Percentiles rank a stretch among this genome's conserved stretches.
Conservation (phyloP, 768 basidiomycete species). For the Sistotremastrum niveocremeum region DNA sequence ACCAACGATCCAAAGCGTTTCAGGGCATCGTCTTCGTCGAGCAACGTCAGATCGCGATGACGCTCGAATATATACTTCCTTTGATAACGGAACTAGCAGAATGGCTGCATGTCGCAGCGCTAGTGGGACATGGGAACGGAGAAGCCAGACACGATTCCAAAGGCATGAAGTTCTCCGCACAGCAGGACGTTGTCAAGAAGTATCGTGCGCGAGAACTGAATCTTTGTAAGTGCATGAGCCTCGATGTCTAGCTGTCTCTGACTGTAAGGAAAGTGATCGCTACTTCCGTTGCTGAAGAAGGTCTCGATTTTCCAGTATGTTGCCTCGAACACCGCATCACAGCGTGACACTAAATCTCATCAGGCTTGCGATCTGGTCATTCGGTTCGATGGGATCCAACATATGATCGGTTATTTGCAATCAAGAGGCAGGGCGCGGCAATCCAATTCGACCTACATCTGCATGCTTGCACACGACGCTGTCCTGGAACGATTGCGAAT, state of each 20-base stretch:
- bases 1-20: constrained; percentile 40
- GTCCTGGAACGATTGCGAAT: constrained; percentile 40
- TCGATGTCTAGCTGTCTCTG: not conserved
- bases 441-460: constrained; percentile 59
- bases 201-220: constrained; percentile 60
- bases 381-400: constrained; percentile 70
- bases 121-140: constrained; percentile 57
- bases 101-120: constrained; percentile 44
- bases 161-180: constrained; percentile 38
- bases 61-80: constrained; percentile 51
- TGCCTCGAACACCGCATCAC: not conserved
- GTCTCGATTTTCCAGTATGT: constrained; percentile 73
- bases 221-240: constrained; percentile 36
- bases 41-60: constrained; percentile 66
- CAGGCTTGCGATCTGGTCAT: constrained; percentile 78
- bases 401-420: constrained; percentile 81
- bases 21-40: constrained; percentile 83
- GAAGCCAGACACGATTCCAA: constrained; percentile 25
- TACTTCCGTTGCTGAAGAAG: constrained; percentile 85
- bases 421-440: constrained; percentile 78
- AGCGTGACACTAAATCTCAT: constrained; percentile 1
- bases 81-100: constrained; percentile 43
- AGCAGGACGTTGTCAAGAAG: constrained; percentile 44
- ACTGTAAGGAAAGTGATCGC: constrained; percentile 44
- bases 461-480: constrained; percentile 56